Evolutionary conservation across 495 filamentous ascomycete genomes (phyloP).

Genomic region (Podospora pseudopauciseta): DNA sequence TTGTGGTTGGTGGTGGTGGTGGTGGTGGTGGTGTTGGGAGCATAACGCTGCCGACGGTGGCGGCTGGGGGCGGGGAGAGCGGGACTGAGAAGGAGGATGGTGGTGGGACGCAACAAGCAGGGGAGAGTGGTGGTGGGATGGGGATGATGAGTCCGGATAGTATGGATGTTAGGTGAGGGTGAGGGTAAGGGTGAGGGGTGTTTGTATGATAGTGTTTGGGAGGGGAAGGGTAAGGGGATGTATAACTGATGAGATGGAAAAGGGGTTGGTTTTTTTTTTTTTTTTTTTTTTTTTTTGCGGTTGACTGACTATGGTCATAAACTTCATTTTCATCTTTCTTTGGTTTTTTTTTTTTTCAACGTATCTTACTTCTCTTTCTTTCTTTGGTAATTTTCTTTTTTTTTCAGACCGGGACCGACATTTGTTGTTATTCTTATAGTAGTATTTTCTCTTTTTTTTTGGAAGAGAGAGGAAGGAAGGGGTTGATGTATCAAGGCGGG

Average conservation of each 20-base stretch:
- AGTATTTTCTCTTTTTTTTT: neutral
- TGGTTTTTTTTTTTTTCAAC: neutral
- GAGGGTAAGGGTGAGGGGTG: neutral
- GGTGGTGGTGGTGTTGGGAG: slow-evolving; percentile 18
- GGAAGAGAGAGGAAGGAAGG: neutral
- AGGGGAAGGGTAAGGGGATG: neutral
- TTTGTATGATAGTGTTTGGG: neutral
- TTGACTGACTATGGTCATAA: neutral
- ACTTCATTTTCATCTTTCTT: neutral
- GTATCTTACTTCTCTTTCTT: neutral
- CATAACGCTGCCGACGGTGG: neutral
- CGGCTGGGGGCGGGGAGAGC: neutral
- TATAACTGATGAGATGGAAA: neutral
- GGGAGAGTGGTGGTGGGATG: slow-evolving; percentile 44
- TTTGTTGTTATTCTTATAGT: neutral
- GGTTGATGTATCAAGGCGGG: neutral
- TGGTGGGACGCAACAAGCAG: slow-evolving; percentile 32
- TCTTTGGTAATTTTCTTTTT: slow-evolving; percentile 12
- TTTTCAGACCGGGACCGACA: neutral
- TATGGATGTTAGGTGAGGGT: slow-evolving; percentile 36
- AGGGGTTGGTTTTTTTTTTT: neutral
- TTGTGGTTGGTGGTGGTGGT: slow-evolving; percentile 7
- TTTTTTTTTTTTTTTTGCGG: neutral
- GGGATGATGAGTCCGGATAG: slow-evolving; percentile 69
- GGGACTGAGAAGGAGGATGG: slow-evolving; percentile 9